These are phyloP conservation scores for Sodiomyces alkalinus DNA, from an alignment of 2,329 filamentous ascomycete species.

Conservation along the genomic window DNA sequence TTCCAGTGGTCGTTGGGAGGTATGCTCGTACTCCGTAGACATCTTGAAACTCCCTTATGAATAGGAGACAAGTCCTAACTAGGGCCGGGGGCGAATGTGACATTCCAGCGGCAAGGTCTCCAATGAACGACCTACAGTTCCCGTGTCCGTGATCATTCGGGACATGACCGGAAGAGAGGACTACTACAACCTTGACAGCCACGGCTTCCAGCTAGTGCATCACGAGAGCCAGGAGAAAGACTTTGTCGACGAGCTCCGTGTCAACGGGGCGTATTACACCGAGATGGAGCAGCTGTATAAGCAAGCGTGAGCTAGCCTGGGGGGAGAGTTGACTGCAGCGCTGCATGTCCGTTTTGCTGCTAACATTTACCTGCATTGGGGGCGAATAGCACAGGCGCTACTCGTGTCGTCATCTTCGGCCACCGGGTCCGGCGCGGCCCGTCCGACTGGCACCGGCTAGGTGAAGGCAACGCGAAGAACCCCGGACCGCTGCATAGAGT, in stretches of 20 bases:
- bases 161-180: slow-evolving; percentile 50
- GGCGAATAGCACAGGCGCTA: slow-evolving; percentile 13
- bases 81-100: neutral
- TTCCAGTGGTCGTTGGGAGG: slow-evolving; percentile 8
- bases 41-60: neutral
- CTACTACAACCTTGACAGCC: slow-evolving; percentile 42
- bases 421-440: slow-evolving; percentile 15
- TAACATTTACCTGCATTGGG: neutral
- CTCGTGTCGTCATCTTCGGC: slow-evolving; percentile 14
- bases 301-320: slow-evolving; percentile 6
- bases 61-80: neutral
- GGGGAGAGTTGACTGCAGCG: no score
- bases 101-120: slow-evolving; percentile 29
- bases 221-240: slow-evolving; percentile 39
- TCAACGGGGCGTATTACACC: slow-evolving; percentile 21
- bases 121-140: slow-evolving; percentile 54
- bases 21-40: slow-evolving; percentile 4
- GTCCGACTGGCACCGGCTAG: slow-evolving; percentile 43
- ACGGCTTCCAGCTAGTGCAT: slow-evolving; percentile 38
- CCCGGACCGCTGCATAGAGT: slow-evolving; percentile 25
- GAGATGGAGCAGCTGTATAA: slow-evolving; percentile 8
- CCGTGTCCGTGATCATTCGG: slow-evolving; percentile 33
- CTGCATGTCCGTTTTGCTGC: no score
- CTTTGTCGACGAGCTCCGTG: slow-evolving; percentile 34
- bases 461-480: slow-evolving; percentile 40